Conservation (phyloP, 768 basidiomycete genomes). For the Rhodotorula toruloides region DNA sequence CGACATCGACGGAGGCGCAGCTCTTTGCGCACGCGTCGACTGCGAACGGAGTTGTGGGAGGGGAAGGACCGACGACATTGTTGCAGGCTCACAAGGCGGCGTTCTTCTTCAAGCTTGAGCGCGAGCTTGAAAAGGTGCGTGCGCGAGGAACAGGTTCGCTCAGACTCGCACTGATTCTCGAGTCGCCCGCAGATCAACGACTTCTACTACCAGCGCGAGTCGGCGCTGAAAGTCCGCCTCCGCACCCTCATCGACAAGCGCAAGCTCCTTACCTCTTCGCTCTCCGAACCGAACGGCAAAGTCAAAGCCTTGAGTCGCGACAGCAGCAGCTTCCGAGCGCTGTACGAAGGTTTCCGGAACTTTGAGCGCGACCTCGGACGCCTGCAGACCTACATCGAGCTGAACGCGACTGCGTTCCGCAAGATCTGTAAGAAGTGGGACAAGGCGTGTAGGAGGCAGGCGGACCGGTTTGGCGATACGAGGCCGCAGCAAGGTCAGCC, state of each 20-base stretch:
- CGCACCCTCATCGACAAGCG: constrained; percentile 91
- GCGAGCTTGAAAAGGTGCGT: constrained; percentile 89
- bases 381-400: constrained; percentile 88
- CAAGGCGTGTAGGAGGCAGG: constrained; percentile 52
- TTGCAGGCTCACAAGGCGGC: constrained; percentile 94
- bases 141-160: background rate
- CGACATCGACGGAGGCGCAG: constrained; percentile 34
- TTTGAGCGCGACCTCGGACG: constrained; percentile 91
- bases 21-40: constrained; percentile 32
- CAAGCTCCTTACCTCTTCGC: constrained; percentile 65
- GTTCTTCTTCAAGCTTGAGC: constrained; percentile 97
- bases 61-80: constrained; percentile 55
- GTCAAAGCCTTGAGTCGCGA: constrained; percentile 54
- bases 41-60: constrained; percentile 24
- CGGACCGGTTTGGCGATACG: constrained; percentile 33
- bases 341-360: constrained; percentile 91
- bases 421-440: constrained; percentile 88
- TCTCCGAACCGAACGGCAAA: constrained; percentile 63
- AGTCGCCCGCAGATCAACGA: constrained; percentile 70
- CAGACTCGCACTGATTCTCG: background rate
- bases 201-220: constrained; percentile 96
- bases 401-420: constrained; percentile 92
- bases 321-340: constrained; percentile 52
- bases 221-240: constrained; percentile 83
- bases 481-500: constrained; percentile 34